These are phyloP conservation scores for Sicyos baderoa DNA, from an alignment of 306 rosid genomes.

Conservation along the genomic window DNA sequence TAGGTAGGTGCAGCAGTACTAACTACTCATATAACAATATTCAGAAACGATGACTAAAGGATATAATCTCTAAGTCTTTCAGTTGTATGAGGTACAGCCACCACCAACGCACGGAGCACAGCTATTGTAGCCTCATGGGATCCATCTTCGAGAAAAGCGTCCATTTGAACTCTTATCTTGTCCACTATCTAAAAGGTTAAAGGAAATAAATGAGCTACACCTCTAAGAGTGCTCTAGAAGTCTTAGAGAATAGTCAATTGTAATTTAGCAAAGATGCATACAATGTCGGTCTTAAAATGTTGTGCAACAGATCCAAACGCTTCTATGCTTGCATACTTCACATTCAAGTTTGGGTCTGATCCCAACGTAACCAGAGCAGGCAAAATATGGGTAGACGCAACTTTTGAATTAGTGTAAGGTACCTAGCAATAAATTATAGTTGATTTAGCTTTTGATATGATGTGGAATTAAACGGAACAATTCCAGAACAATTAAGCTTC, in stretches of 20 bases:
- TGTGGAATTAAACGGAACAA: constrained; percentile 23
- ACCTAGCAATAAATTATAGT: constrained; percentile 38
- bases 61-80: constrained; percentile 93
- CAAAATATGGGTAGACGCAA: constrained; percentile 83
- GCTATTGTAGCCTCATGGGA: constrained; percentile 90
- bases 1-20: not conserved
- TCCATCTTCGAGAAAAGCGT: constrained; percentile 98
- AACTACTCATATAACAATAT: not conserved
- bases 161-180: constrained; percentile 96
- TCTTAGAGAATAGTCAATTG: constrained; percentile 17
- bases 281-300: constrained; percentile 79
- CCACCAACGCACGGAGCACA: constrained; percentile 80
- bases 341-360: constrained; percentile 76
- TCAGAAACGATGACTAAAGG: constrained; percentile 35
- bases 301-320: constrained; percentile 95
- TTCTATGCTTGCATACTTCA: constrained; percentile 90
- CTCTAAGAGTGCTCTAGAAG: constrained; percentile 21
- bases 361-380: constrained; percentile 95
- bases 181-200: constrained; percentile 64
- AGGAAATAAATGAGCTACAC: constrained; percentile 25
- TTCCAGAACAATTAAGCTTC: constrained; percentile 36
- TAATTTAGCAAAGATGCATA: constrained; percentile 30
- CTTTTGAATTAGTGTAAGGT: constrained; percentile 78
- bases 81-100: constrained; percentile 88
- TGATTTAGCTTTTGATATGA: constrained; percentile 22